phyloP scores from a whole-genome alignment of 1,284 basidiomycete genomes.

The Cutaneotrichosporon dermatis region DNA sequence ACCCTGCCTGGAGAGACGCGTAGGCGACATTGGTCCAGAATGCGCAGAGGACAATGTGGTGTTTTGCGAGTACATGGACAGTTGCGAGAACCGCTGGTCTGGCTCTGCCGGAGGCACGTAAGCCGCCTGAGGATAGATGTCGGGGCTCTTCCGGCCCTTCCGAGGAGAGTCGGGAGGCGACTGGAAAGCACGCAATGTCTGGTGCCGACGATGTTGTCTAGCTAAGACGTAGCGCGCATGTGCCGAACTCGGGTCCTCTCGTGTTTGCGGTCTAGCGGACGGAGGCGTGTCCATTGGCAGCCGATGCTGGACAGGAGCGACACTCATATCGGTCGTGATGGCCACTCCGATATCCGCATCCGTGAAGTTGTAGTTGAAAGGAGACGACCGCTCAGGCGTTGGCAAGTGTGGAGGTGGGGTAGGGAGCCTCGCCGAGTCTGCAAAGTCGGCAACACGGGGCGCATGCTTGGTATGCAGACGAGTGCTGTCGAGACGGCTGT shows the following conservation, averaged over 20 bases:
- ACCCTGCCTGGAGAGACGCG: background rate
- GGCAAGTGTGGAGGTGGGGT: slow-evolving; percentile 7
- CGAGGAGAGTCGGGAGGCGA: slow-evolving; percentile 19
- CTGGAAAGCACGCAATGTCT: slow-evolving; percentile 37
- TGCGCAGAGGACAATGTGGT: background rate
- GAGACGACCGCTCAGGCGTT: slow-evolving; percentile 11
- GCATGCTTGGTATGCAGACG: background rate
- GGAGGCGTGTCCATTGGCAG: slow-evolving; percentile 12
- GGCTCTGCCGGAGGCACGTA: background rate
- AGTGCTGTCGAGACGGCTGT: slow-evolving; percentile 5
- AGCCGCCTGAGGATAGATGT: background rate
- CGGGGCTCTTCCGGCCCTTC: background rate
- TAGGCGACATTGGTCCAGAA: slow-evolving; percentile 2
- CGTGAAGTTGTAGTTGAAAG: slow-evolving; percentile 7
- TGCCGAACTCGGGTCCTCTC: slow-evolving; percentile 22
- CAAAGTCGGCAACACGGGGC: slow-evolving; percentile 14
- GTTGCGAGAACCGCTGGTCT: slow-evolving; percentile 1
- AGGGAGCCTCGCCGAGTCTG: background rate
- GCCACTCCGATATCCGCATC: slow-evolving; percentile 33
- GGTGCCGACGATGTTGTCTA: slow-evolving; percentile 37
- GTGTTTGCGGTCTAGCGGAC: background rate
- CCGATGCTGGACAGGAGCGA: background rate
- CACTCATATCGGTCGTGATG: slow-evolving; percentile 23
- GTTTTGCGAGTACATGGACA: slow-evolving; percentile 5
- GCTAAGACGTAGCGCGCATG: slow-evolving; percentile 36